Evolutionary conservation across 75 land plant genomes (phyloP).

Genomic region (Pinus albicaulis): DNA sequence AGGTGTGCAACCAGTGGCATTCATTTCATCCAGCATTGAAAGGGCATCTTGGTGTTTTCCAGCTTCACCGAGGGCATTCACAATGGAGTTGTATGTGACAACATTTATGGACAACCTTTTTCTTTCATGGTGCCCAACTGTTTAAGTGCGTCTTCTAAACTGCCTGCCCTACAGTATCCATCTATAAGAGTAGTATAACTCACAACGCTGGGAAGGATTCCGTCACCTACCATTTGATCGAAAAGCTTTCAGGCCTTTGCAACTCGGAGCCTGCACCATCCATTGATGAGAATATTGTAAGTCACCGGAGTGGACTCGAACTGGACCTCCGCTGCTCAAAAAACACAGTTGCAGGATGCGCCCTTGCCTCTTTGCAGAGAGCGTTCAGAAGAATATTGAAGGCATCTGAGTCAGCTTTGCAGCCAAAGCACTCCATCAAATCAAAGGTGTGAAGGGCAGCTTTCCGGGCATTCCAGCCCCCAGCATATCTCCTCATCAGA

Average conservation of each 20-base stretch:
- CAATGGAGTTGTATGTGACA: conserved; percentile 55
- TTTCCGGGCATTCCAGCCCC: conserved; percentile 41
- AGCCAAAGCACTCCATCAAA: conserved; percentile 14
- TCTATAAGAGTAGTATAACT: conserved; percentile 78
- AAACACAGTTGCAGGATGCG: conserved; percentile 29
- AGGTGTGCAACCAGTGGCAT: conserved; percentile 27
- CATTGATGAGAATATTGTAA: conserved; percentile 59
- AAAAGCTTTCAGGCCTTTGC: conserved; percentile 45
- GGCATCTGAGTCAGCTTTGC: background rate
- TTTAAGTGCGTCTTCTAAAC: conserved; percentile 47
- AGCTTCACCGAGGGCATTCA: conserved; percentile 62
- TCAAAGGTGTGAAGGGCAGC: conserved; percentile 51
- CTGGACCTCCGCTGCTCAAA: conserved; percentile 9
- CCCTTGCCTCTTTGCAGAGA: conserved; percentile 54
- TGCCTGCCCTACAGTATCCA: conserved; percentile 57
- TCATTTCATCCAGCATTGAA: conserved; percentile 47
- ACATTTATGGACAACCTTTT: conserved; percentile 47
- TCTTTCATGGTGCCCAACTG: conserved; percentile 55
- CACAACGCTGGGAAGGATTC: conserved; percentile 55
- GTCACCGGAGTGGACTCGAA: background rate
- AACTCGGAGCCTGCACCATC: conserved; percentile 44
- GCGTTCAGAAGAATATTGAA: conserved; percentile 49
- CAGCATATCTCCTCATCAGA: conserved; percentile 51
- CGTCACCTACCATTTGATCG: conserved; percentile 40
- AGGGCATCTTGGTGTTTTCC: conserved; percentile 55